Conservation (phyloP, 306 rosid species). For the Prunus davidiana region DNA sequence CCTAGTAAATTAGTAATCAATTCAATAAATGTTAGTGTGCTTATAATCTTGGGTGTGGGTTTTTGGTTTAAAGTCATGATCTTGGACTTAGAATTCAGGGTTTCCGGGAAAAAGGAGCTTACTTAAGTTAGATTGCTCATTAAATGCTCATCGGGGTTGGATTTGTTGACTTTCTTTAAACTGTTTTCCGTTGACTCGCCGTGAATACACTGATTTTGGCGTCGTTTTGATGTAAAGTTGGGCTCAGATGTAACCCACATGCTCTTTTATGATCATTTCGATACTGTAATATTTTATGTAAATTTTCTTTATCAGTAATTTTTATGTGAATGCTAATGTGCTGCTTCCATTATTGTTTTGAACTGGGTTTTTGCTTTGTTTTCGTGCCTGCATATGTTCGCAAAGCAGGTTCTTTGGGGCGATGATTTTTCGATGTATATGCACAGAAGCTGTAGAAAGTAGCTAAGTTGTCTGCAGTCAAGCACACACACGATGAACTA, state of each 20-base stretch:
- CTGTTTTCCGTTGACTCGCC: slow-evolving; percentile 16
- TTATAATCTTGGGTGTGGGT: background rate
- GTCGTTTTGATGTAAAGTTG: background rate
- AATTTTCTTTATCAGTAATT: background rate
- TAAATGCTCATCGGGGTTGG: background rate
- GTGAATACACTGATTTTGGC: background rate
- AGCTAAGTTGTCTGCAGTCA: background rate
- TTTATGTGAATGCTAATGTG: background rate
- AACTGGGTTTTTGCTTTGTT: slow-evolving; percentile 1
- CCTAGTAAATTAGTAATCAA: background rate
- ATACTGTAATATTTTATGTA: background rate
- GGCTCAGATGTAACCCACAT: background rate
- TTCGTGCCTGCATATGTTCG: background rate
- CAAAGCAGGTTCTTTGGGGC: background rate
- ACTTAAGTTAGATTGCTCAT: background rate
- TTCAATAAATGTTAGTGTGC: background rate
- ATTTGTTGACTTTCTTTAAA: slow-evolving; percentile 19
- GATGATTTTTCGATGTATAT: background rate
- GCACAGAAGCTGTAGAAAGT: background rate
- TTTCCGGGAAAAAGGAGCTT: background rate
- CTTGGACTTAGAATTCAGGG: background rate
- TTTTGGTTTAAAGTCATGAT: background rate
- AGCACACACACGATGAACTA: background rate
- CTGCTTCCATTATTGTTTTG: background rate
- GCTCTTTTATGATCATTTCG: background rate